These are phyloP conservation scores for Tulasnella sp. DNA, from an alignment of 768 basidiomycete species.

Conservation along the genomic window DNA sequence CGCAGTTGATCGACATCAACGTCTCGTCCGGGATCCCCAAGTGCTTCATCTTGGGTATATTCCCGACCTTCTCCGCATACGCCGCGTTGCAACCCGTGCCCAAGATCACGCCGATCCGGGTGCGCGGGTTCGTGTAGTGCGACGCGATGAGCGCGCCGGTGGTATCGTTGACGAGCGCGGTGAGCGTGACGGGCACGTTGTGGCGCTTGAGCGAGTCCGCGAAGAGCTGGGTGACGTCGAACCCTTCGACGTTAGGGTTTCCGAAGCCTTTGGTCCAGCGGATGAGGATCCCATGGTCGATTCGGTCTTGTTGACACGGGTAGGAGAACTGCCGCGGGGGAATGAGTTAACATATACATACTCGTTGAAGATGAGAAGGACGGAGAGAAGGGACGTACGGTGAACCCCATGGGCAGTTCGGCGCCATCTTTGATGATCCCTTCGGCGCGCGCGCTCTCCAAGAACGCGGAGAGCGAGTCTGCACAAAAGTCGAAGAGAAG, in stretches of 20 bases:
- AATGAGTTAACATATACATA: too few relatives aligned
- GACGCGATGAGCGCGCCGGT: slow-evolving; percentile 97
- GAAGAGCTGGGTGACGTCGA: slow-evolving; percentile 92
- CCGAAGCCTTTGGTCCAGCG: slow-evolving; percentile 99
- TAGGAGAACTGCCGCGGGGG: slow-evolving; percentile 62
- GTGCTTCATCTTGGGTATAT: slow-evolving; percentile 74
- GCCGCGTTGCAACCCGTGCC: slow-evolving; percentile 98
- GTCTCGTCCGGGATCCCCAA: slow-evolving; percentile 45
- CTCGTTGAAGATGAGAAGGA: too few relatives aligned
- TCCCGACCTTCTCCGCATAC: slow-evolving; percentile 83
- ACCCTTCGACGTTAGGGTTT: slow-evolving; percentile 79
- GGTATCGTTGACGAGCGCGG: slow-evolving; percentile 93
- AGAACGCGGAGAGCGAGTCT: slow-evolving; percentile 80
- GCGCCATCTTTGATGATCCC: slow-evolving; percentile 33
- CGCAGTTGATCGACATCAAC: slow-evolving; percentile 94
- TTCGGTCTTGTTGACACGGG: slow-evolving; percentile 86
- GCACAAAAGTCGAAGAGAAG: slow-evolving; percentile 97
- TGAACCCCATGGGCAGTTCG: slow-evolving; percentile 78
- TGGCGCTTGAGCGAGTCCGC: slow-evolving; percentile 62
- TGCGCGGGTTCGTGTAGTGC: slow-evolving; percentile 82
- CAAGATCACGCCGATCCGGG: slow-evolving; percentile 92
- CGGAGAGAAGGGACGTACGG: slow-evolving; percentile 40
- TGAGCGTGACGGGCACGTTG: slow-evolving; percentile 68
- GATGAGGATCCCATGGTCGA: slow-evolving; percentile 89
- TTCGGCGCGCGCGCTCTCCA: slow-evolving; percentile 39